Conservation (phyloP, 345 rosid species). For the Hypericum androsaemum region DNA sequence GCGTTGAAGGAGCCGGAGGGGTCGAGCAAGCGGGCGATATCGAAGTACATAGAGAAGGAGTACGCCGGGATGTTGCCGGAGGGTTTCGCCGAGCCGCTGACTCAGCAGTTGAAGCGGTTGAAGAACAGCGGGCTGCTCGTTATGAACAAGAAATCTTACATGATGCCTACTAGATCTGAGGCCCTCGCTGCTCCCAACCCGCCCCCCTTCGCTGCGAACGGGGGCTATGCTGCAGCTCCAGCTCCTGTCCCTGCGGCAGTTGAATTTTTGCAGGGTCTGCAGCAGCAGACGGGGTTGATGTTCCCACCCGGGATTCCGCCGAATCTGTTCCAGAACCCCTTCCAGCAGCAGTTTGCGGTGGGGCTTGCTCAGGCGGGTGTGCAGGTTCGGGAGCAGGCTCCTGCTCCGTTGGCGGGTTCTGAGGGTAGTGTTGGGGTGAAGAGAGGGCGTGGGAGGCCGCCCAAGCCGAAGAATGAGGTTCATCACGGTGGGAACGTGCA, state of each 20-base stretch:
- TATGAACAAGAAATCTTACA: conserved; percentile 54
- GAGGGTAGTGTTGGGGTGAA: conserved; percentile 21
- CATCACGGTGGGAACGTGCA: conserved; percentile 2
- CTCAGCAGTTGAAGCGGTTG: conserved; percentile 49
- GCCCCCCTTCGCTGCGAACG: not conserved
- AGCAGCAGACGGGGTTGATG: too few species aligned
- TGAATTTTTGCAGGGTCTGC: too few species aligned
- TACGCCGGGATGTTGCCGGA: conserved; percentile 35
- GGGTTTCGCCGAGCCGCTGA: conserved; percentile 40
- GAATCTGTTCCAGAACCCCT: too few species aligned
- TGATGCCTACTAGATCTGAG: conserved; percentile 14
- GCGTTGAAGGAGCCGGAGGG: conserved; percentile 62
- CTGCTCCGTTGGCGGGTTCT: too few species aligned
- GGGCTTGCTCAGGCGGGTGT: too few species aligned
- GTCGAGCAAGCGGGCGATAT: conserved; percentile 68
- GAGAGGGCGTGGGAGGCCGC: conserved; percentile 67
- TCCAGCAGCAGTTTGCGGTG: too few species aligned
- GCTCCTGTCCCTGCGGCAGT: conserved; percentile 9
- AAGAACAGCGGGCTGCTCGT: conserved; percentile 41
- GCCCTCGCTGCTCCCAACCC: too few species aligned
- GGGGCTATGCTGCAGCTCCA: not conserved
- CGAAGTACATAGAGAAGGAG: conserved; percentile 45
- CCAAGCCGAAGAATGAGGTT: conserved; percentile 26
- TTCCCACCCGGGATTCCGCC: too few species aligned
- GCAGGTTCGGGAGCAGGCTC: too few species aligned